A percentile compares a stretch with the other conserved stretches of the same genome.
These are phyloP conservation scores for Pisolithus tinctorius DNA, from an alignment of 768 basidiomycete species.

Conservation along the genomic window DNA sequence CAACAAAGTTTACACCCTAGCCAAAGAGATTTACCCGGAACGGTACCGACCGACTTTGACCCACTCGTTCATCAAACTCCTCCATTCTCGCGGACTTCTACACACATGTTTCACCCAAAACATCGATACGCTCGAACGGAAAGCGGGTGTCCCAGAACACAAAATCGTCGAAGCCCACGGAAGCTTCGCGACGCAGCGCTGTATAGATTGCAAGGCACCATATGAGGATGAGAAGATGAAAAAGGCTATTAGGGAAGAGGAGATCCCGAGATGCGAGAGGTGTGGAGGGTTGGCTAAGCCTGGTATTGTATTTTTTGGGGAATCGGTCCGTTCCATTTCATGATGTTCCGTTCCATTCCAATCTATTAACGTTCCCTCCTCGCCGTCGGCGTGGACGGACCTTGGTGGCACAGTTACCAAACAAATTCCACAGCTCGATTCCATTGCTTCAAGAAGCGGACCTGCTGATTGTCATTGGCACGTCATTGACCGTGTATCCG, in stretches of 20 bases:
- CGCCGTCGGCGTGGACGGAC: neutral
- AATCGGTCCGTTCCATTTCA: conserved; percentile 44
- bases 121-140: conserved; percentile 86
- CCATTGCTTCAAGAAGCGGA: conserved; percentile 59
- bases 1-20: conserved; percentile 75
- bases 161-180: conserved; percentile 94
- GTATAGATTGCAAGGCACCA: conserved; percentile 60
- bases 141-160: conserved; percentile 65
- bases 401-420: conserved; percentile 52
- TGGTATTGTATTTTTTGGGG: conserved; percentile 94
- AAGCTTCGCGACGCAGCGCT: conserved; percentile 83
- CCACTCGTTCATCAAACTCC: conserved; percentile 84
- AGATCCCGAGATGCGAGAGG: conserved; percentile 52
- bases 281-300: conserved; percentile 82
- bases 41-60: conserved; percentile 82
- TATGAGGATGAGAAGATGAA: conserved; percentile 68
- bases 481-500: conserved; percentile 80
- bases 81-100: conserved; percentile 63
- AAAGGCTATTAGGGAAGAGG: conserved; percentile 48
- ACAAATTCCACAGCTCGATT: conserved; percentile 53
- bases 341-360: neutral
- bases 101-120: conserved; percentile 85
- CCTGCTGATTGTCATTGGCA: conserved; percentile 86
- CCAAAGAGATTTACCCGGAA: conserved; percentile 89
- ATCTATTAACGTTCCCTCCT: neutral